Evolutionary conservation across 179 eudicot species (phyloP).

Genomic region (Silene vulgaris): DNA sequence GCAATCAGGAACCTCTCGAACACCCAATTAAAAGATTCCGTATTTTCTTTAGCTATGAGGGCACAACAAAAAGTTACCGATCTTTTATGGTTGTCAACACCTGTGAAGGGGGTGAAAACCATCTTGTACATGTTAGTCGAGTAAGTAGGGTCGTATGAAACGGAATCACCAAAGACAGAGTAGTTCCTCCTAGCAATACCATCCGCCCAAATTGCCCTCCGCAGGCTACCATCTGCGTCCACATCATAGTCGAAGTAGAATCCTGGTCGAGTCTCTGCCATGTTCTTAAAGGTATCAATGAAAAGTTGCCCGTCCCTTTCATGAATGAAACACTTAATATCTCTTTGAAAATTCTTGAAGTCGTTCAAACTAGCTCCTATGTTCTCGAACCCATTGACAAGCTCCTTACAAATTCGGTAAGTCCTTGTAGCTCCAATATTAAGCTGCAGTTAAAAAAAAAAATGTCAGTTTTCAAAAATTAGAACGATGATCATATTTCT

Average conservation of each 20-base stretch:
- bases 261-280: not conserved
- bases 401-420: not conserved
- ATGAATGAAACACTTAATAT: not conserved
- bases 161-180: not conserved
- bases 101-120: not conserved
- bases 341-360: not conserved
- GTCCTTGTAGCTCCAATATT: not conserved
- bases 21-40: not conserved
- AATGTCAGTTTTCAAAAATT: no score
- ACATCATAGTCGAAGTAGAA: not conserved
- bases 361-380: not conserved
- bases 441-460: not conserved
- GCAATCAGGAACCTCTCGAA: not conserved
- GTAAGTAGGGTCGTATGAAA: not conserved
- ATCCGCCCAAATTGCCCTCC: not conserved
- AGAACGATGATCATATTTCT: no score
- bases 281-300: not conserved
- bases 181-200: not conserved
- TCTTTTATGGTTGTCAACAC: not conserved
- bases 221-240: not conserved
- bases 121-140: not conserved
- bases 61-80: not conserved
- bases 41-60: not conserved
- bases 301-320: no score
- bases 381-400: not conserved